Conservation (phyloP, 106 monocot species). For the Xerophyta viscosa region DNA sequence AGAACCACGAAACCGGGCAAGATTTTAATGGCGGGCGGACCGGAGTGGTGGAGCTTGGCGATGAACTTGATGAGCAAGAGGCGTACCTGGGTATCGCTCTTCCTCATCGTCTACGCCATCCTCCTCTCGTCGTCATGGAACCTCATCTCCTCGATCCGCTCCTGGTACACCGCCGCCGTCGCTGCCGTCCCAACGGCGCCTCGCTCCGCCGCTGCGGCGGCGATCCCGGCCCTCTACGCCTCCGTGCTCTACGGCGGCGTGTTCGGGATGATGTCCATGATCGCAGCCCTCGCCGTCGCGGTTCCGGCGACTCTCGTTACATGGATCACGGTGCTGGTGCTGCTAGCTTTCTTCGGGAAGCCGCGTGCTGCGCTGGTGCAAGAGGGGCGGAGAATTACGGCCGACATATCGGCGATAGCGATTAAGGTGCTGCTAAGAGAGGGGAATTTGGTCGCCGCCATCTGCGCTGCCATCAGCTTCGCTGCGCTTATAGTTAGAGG, state of each 20-base stretch:
- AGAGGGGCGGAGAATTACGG: constrained; percentile 12
- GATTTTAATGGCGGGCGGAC: no score
- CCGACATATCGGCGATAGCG: constrained; percentile 5
- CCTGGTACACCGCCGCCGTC: constrained; percentile 63
- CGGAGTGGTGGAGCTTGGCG: constrained; percentile 6
- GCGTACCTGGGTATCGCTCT: constrained; percentile 68
- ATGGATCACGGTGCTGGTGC: constrained; percentile 71
- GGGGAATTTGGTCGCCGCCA: constrained; percentile 11
- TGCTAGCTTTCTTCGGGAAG: constrained; percentile 70
- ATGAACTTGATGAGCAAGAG: constrained; percentile 38
- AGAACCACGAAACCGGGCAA: no score
- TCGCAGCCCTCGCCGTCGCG: constrained; percentile 58
- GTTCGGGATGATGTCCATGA: constrained; percentile 69
- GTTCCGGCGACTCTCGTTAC: constrained; percentile 66
- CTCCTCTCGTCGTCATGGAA: constrained; percentile 76
- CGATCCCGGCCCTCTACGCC: constrained; percentile 40
- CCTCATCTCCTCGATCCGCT: constrained; percentile 57
- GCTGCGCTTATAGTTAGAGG: neutral
- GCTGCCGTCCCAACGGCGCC: constrained; percentile 12
- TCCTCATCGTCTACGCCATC: constrained; percentile 70
- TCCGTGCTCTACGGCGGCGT: constrained; percentile 61
- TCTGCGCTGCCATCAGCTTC: constrained; percentile 15
- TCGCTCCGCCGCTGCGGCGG: constrained; percentile 8
- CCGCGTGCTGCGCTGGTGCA: constrained; percentile 2
- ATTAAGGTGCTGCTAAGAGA: constrained; percentile 7